Conservation (phyloP, 2,329 filamentous ascomycete genomes). For the Fusarium tanahbumbuense region DNA sequence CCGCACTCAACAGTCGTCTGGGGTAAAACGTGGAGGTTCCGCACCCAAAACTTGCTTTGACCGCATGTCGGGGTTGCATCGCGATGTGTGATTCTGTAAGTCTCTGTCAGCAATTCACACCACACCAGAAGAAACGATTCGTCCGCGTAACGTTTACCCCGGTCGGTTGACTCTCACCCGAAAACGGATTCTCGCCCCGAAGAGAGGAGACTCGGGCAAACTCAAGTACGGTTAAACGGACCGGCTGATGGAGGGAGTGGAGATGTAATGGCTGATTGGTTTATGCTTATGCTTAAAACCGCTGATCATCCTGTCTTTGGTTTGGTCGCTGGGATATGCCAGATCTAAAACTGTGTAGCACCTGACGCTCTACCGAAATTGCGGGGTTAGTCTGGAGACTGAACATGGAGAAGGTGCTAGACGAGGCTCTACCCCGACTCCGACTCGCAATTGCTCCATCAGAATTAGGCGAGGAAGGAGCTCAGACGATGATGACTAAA, state of each 20-base stretch:
- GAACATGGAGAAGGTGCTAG: neutral
- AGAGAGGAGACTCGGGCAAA: conserved; percentile 12
- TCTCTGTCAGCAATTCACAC: conserved; percentile 8
- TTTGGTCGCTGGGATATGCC: conserved; percentile 6
- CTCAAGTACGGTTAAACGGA: conserved; percentile 33
- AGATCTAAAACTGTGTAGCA: conserved; percentile 14
- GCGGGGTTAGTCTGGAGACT: conserved; percentile 15
- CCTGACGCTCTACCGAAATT: conserved; percentile 14
- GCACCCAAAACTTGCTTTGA: conserved; percentile 15
- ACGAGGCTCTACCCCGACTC: neutral
- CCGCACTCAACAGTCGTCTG: conserved; percentile 25
- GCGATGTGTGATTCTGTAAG: conserved; percentile 11
- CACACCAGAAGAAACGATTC: conserved; percentile 7
- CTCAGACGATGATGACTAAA: neutral
- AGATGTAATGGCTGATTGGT: neutral
- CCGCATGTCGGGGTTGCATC: conserved; percentile 16
- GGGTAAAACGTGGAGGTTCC: conserved; percentile 31
- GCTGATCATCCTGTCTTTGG: conserved; percentile 22
- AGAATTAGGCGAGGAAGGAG: neutral
- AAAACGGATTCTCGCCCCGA: conserved; percentile 26
- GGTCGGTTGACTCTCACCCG: conserved; percentile 12
- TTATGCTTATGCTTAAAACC: conserved; percentile 31
- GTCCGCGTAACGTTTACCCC: neutral
- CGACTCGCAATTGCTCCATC: neutral
- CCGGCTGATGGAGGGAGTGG: conserved; percentile 26